Evolutionary conservation across 176 grass and related monocot genomes (phyloP).

Genomic region (Luzula sylvatica): DNA sequence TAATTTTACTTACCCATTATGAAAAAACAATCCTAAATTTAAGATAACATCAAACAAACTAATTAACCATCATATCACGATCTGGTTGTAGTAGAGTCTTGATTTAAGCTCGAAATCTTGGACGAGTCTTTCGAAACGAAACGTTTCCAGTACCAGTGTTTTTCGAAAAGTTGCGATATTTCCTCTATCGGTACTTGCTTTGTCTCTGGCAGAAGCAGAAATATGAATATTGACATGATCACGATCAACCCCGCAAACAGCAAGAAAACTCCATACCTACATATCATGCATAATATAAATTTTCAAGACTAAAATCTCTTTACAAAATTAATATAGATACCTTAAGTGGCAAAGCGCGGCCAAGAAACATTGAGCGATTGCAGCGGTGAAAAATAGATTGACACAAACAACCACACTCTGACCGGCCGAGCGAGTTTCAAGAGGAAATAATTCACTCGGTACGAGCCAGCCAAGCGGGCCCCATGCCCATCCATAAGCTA

Average conservation of each 20-base stretch:
- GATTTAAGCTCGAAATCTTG: constrained; percentile 3
- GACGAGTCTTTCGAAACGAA: constrained; percentile 46
- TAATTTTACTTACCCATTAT: neutral
- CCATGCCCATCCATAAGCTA: constrained; percentile 93
- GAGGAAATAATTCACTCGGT: constrained; percentile 82
- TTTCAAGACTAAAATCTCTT: no score
- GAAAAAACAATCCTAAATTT: neutral
- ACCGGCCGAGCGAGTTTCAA: constrained; percentile 84
- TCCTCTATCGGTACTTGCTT: constrained; percentile 99
- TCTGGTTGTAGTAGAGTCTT: neutral
- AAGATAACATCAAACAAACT: neutral
- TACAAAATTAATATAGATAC: no score
- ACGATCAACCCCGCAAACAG: constrained; percentile 75
- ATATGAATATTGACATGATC: constrained; percentile 76
- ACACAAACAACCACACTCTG: constrained; percentile 97
- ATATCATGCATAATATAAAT: no score
- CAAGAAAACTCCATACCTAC: constrained; percentile 70
- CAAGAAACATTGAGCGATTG: constrained; percentile 96
- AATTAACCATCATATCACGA: neutral
- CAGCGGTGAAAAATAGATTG: constrained; percentile 96
- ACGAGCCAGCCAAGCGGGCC: constrained; percentile 94
- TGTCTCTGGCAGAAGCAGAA: constrained; percentile 84
- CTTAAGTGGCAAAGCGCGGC: constrained; percentile 72
- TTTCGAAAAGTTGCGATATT: constrained; percentile 78
- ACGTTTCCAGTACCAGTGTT: constrained; percentile 93